These are phyloP conservation scores for Xylariaceae sp. DNA, from an alignment of 2,329 filamentous ascomycete genomes.

Conservation along the genomic window DNA sequence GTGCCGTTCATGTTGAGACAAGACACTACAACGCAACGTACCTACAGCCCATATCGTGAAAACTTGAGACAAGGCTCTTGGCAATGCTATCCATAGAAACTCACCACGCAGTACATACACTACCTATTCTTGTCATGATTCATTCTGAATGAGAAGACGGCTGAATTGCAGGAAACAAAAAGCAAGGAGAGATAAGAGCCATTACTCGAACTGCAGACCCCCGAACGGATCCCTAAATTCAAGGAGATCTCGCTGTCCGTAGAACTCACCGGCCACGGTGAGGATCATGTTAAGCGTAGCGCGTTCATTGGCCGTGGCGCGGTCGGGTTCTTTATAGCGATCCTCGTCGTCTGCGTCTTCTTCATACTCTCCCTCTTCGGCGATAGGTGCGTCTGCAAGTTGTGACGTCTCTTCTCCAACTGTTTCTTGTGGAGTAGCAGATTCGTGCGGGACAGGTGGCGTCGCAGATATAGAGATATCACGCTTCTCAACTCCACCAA, in stretches of 20 bases:
- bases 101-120: slow-evolving; percentile 9
- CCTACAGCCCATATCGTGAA: neutral
- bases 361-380: neutral
- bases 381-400: neutral
- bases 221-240: slow-evolving; percentile 63
- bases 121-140: neutral
- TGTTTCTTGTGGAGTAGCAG: neutral
- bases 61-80: neutral
- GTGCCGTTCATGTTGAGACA: neutral
- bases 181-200: neutral
- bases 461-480: neutral
- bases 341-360: slow-evolving; percentile 28
- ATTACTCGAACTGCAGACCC: slow-evolving; percentile 16
- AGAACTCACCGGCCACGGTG: slow-evolving; percentile 80
- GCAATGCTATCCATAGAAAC: slow-evolving; percentile 4
- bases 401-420: neutral
- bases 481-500: neutral
- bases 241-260: slow-evolving; percentile 81
- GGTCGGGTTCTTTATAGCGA: slow-evolving; percentile 19
- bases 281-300: slow-evolving; percentile 91
- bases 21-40: neutral
- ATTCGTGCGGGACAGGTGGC: neutral
- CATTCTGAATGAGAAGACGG: no score
- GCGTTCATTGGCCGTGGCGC: slow-evolving; percentile 48
- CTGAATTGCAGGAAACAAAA: no score